A percentile compares a stretch with the other conserved stretches of the same genome.
Evolutionary conservation across 2,329 filamentous ascomycete species (phyloP).

Genomic region (Fusarium torulosum): DNA sequence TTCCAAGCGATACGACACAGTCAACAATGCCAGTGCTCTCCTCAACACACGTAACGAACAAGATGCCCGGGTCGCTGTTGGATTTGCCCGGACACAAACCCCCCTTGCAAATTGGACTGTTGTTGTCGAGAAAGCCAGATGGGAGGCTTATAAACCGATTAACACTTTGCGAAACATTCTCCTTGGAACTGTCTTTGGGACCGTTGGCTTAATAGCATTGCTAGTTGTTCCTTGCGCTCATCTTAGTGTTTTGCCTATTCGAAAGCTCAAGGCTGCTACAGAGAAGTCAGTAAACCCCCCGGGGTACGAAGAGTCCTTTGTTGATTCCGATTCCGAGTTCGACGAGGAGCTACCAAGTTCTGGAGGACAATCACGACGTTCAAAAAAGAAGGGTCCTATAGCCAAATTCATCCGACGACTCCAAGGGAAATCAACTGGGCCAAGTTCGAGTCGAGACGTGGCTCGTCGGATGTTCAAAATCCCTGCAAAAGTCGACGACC

Average conservation of each 20-base stretch:
- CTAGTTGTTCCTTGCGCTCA: slow-evolving; percentile 84
- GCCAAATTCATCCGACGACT: slow-evolving; percentile 55
- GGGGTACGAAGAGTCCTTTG: slow-evolving; percentile 65
- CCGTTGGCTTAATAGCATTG: slow-evolving; percentile 77
- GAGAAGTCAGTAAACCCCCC: slow-evolving; percentile 77
- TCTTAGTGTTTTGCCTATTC: slow-evolving; percentile 83
- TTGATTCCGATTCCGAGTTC: slow-evolving; percentile 60
- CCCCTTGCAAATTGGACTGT: slow-evolving; percentile 84
- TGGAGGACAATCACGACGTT: slow-evolving; percentile 59
- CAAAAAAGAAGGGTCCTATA: slow-evolving; percentile 59
- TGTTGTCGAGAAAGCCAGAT: slow-evolving; percentile 79
- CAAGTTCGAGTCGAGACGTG: slow-evolving; percentile 54
- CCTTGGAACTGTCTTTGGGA: slow-evolving; percentile 86
- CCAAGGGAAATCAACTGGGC: slow-evolving; percentile 50
- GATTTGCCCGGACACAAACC: slow-evolving; percentile 78
- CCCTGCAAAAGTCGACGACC: slow-evolving; percentile 82
- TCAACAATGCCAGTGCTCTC: slow-evolving; percentile 77
- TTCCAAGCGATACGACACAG: slow-evolving; percentile 59
- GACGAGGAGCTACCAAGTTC: slow-evolving; percentile 56
- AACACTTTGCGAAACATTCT: slow-evolving; percentile 81
- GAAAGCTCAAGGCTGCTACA: slow-evolving; percentile 80
- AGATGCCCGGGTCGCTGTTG: slow-evolving; percentile 77
- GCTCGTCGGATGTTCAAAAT: slow-evolving; percentile 79
- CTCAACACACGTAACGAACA: slow-evolving; percentile 81
- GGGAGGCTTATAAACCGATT: slow-evolving; percentile 83